Evolutionary conservation across 305 asterid genomes (phyloP).

Genomic region (Nicotiana rustica): DNA sequence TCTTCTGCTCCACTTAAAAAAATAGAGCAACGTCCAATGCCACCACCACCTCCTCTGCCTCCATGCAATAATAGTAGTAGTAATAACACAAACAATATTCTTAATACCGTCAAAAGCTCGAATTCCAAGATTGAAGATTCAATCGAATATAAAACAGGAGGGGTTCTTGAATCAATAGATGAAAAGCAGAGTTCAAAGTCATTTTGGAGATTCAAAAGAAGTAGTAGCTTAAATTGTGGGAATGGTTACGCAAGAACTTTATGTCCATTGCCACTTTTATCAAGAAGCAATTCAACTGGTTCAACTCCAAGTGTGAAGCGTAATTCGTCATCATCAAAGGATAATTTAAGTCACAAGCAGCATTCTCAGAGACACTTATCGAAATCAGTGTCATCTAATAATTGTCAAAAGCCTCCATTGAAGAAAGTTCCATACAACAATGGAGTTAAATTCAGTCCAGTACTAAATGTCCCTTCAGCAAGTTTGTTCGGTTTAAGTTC

Average conservation of each 20-base stretch:
- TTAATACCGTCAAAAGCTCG: background rate
- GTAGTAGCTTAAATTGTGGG: constrained; percentile 82
- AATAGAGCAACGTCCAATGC: constrained; percentile 20
- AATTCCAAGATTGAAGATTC: background rate
- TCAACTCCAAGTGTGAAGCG: constrained; percentile 23
- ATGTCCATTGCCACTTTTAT: constrained; percentile 76
- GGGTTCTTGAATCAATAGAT: background rate
- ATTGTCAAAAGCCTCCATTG: constrained; percentile 33
- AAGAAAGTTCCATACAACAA: constrained; percentile 29
- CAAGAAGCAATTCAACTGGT: constrained; percentile 83
- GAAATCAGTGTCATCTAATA: constrained; percentile 1
- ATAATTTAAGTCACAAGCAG: constrained; percentile 28
- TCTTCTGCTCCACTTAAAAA: constrained; percentile 27
- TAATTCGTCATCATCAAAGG: constrained; percentile 12
- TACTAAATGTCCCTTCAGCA: constrained; percentile 61
- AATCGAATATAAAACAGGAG: background rate
- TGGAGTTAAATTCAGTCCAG: constrained; percentile 46
- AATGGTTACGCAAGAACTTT: constrained; percentile 74
- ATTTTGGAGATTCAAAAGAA: constrained; percentile 79
- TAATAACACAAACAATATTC: background rate
- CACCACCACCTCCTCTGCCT: constrained; percentile 27
- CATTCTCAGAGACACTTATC: constrained; percentile 25
- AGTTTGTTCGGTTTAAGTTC: constrained; percentile 58
- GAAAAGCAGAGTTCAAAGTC: constrained; percentile 55
- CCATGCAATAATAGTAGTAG: background rate